These are phyloP conservation scores for Thelonectria rubi DNA, from an alignment of 2,329 filamentous ascomycete genomes.

Conservation along the genomic window DNA sequence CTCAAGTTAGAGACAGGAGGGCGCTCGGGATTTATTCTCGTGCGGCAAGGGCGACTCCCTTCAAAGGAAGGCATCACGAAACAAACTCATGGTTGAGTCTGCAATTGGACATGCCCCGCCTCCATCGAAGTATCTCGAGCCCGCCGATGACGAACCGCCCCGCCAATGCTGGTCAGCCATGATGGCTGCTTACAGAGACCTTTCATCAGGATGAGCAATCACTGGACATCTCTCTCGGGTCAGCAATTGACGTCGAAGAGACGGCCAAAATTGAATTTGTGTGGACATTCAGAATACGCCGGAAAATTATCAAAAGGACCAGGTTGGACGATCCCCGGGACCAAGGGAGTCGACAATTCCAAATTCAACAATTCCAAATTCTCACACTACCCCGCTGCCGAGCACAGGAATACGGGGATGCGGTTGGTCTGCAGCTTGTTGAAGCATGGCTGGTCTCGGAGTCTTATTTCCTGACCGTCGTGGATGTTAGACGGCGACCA, in stretches of 20 bases:
- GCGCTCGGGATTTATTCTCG: too few species aligned
- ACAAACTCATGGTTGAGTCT: neutral
- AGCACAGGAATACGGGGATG: neutral
- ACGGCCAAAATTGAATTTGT: neutral
- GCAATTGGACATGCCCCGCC: conserved; percentile 16
- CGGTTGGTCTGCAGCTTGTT: conserved; percentile 14
- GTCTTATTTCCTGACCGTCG: conserved; percentile 1
- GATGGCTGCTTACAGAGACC: conserved; percentile 22
- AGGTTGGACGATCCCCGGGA: neutral
- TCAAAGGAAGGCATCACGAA: neutral
- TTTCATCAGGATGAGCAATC: conserved; percentile 17
- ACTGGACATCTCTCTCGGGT: neutral
- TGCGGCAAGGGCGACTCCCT: neutral
- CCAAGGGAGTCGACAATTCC: neutral
- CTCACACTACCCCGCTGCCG: conserved; percentile 6
- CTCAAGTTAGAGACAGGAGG: too few species aligned
- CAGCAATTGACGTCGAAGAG: neutral
- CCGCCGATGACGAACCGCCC: conserved; percentile 25
- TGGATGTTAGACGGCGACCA: conserved; percentile 8
- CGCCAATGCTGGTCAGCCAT: conserved; percentile 14
- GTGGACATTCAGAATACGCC: neutral
- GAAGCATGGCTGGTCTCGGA: conserved; percentile 5
- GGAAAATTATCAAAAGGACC: neutral
- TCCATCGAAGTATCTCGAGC: conserved; percentile 11
- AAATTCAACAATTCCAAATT: conserved; percentile 24